Evolutionary conservation across 2,329 filamentous ascomycete species (phyloP), one percentile per base, ranked within the genome.

Genomic region (Simplicillium aogashimaense): DNA sequence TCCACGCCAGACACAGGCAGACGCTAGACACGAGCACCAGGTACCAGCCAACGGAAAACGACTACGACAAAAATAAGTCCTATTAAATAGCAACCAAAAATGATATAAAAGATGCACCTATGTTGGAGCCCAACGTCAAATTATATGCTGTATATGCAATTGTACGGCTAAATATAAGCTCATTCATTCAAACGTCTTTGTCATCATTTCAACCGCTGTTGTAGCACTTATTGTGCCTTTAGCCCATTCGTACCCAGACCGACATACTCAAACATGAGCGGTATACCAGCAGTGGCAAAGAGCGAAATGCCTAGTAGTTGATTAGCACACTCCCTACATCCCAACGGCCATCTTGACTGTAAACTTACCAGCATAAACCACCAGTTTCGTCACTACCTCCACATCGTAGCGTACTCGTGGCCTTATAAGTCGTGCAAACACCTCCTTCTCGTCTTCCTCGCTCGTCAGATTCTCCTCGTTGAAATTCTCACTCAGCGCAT

Each of bases 381-480:
- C 84, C 45, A 98, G 63, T 64, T 95, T 97, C 5, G 92, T 97
- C 30, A 98, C 84, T 31, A 98, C 90, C 61, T 98, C 92, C n/a
- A 97, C 90, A 62, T 98, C 92, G 55, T 97, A 98, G 51, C 89
- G 74, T 44, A 95, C 89, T 49, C 92, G 78, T 37, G 92, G 88
- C 63, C 83, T 86, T 47, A 88, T 81, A 41, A 97, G 70, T 55
- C 74, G 78, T 35, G 81, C 83, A 60, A 97, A 95, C 59, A 97
- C 81, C 56, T 94, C 84, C 50, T 72, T 74, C 58, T 88, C 82
- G 36, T 79, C 79, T 18, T 75, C 52, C 50, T 75, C 71, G 35
- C 74, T 66, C 37, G 69, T 66, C 28, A 67, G 64, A 32, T 55
- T 48, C 37, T 58, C 56, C 15, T 59, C 55, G 15, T 55, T 53